Base-by-base conservation (phyloP, 352 stramenopile species). In the Pythium chondricola region DNA sequence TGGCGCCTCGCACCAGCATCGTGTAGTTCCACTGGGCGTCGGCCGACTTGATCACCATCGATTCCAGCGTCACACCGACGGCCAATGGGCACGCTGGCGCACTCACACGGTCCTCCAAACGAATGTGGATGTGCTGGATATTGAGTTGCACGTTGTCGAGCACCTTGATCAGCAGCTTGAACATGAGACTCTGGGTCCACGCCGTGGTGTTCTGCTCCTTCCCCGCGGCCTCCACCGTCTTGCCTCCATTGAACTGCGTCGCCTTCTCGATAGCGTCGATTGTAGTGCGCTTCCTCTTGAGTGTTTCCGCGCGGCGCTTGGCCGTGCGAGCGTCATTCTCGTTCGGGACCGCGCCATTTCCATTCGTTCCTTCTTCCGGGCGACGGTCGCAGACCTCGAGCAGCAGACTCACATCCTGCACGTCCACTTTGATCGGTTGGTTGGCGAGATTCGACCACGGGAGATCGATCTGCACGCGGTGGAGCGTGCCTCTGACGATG, bases 101-200 rank as follows among this genome's bases (percentile, higher is more conserved):
- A n/a, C 76, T 89, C 11, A 81, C 61, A 3, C 48, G 25, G 63
- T 93, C 81, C 32, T 93, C 81, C 36, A 93, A 53, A 0, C 81
- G 61, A 33, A 90, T 18, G 50, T 93, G 81, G 21, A 90, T 63
- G 49, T 86, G 74, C 56, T 88, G 78, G 22, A 93, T 65, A 16
- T 87, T 72, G 2, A 93, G 56, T 43, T 93, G 81, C 35, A 93
- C 68, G n/a, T 93, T 93, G 60, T 93, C 81, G 33, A 93, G 69
- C 43, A 79, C 63, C 42, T 93, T 93, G 26, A 85, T 69, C 16
- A 89, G 53, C 44, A 93, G 60, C 43, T 89, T 88, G 52, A 86
- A 83, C 2, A 87, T 52, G 41, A 93, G 78, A 33, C 74, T 86
- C 64, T 89, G 71, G 40, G 74, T 88, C 71, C 73, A 91, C 36